A percentile compares a stretch with the other conserved stretches of the same genome.
phyloP scores from a whole-genome alignment of 352 stramenopile species.

The Globisporangium iwayamae region DNA sequence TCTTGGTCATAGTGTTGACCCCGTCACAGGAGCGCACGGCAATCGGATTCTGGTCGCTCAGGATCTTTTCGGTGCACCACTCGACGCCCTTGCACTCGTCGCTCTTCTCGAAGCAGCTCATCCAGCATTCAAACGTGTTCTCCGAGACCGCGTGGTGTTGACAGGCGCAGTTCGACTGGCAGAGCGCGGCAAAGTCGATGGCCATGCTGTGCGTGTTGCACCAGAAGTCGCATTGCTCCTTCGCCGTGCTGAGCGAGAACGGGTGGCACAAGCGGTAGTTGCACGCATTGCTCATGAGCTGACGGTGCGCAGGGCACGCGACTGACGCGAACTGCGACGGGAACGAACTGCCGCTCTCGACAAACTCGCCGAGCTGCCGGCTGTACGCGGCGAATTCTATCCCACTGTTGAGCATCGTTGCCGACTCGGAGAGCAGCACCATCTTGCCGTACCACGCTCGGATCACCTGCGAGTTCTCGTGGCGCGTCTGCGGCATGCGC shows the following conservation, averaged over 20 bases:
- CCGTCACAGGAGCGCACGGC: neutral
- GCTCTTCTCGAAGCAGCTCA: conserved; percentile 31
- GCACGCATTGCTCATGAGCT: conserved; percentile 24
- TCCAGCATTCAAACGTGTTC: conserved; percentile 33
- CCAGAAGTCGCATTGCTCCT: conserved; percentile 29
- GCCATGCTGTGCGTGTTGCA: conserved; percentile 30
- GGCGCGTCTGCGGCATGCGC: conserved; percentile 23
- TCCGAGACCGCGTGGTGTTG: conserved; percentile 20
- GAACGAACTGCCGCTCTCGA: conserved; percentile 6
- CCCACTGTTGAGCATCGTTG: conserved; percentile 25
- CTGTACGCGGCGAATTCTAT: conserved; percentile 30
- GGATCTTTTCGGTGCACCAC: conserved; percentile 1
- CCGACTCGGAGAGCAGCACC: conserved; percentile 23
- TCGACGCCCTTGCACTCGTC: conserved; percentile 7
- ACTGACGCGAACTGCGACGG: conserved; percentile 23
- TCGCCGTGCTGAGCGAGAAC: conserved; percentile 18
- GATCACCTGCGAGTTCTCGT: conserved; percentile 11
- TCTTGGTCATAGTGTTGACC: neutral
- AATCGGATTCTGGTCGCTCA: conserved; percentile 1
- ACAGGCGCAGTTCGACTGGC: conserved; percentile 31
- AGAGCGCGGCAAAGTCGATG: conserved; percentile 19
- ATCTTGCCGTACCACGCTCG: conserved; percentile 45
- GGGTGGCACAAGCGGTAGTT: conserved; percentile 26
- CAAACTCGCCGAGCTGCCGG: conserved; percentile 9
- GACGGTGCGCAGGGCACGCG: conserved; percentile 21